phyloP scores from a whole-genome alignment of 2,329 filamentous ascomycete species.

The Rachicladosporium sp. region DNA sequence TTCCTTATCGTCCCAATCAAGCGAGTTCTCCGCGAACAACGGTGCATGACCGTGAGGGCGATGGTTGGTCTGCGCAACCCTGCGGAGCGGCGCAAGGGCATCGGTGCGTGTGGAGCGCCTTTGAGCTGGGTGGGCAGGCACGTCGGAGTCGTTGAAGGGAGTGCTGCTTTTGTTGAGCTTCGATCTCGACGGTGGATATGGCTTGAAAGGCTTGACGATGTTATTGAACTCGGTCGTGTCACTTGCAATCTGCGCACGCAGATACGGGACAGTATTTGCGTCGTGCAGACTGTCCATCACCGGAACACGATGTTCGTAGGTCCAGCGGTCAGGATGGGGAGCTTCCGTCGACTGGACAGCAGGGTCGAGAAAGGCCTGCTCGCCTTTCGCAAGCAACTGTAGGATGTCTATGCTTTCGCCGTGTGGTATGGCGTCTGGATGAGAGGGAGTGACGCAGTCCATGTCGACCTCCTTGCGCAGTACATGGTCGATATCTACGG shows the following conservation, averaged over 20 bases:
- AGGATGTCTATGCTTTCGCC: constrained; percentile 80
- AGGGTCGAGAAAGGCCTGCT: constrained; percentile 56
- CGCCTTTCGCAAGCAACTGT: constrained; percentile 62
- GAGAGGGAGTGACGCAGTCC: constrained; percentile 87
- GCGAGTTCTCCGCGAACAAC: constrained; percentile 1
- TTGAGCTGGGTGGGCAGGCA: not conserved
- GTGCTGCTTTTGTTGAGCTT: not conserved
- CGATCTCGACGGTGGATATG: constrained; percentile 1
- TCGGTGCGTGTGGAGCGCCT: constrained; percentile 2
- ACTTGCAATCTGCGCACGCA: constrained; percentile 72
- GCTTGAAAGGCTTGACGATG: constrained; percentile 48
- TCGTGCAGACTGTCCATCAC: constrained; percentile 60
- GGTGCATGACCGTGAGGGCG: constrained; percentile 1
- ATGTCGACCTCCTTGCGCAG: constrained; percentile 97
- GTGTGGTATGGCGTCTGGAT: constrained; percentile 62
- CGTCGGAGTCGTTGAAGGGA: not conserved
- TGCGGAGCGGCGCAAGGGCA: not conserved
- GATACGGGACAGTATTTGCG: constrained; percentile 37
- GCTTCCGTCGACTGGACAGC: constrained; percentile 43
- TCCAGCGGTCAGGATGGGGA: constrained; percentile 49
- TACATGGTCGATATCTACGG: constrained; percentile 88
- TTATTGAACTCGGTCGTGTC: constrained; percentile 61
- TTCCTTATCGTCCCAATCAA: constrained; percentile 7
- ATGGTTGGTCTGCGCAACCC: not conserved
- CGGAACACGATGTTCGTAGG: constrained; percentile 58